Conservation (phyloP, 345 rosid species). For the Arabis hirsuta region DNA sequence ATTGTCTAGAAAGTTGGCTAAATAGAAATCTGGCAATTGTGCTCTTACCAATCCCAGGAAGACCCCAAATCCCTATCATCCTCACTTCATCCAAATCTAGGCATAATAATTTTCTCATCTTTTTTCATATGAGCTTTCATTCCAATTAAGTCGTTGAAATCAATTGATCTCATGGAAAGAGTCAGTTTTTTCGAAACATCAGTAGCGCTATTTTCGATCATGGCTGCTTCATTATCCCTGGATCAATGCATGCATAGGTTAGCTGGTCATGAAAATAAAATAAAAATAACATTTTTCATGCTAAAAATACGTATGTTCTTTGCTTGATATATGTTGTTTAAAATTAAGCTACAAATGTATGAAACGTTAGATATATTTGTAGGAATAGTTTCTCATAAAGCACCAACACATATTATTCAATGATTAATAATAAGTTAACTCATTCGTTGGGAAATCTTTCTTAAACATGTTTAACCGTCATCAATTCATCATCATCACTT, state of each 20-base stretch:
- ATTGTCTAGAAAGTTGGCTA: slow-evolving; percentile 4
- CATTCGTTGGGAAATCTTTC: too few relatives aligned
- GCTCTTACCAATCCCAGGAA: slow-evolving; percentile 30
- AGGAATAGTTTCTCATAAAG: too few relatives aligned
- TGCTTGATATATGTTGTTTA: background rate
- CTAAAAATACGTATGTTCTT: too few relatives aligned
- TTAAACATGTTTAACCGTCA: too few relatives aligned
- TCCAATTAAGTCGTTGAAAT: slow-evolving; percentile 6
- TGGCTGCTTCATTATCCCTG: slow-evolving; percentile 29
- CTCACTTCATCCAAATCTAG: slow-evolving; percentile 24
- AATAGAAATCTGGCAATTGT: slow-evolving; percentile 3
- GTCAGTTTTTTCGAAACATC: slow-evolving; percentile 20
- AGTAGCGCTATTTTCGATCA: slow-evolving; percentile 17
- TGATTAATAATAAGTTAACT: background rate
- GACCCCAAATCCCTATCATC: slow-evolving; percentile 24
- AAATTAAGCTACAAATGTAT: too few relatives aligned
- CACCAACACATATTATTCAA: too few relatives aligned
- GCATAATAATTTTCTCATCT: background rate
- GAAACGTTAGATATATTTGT: too few relatives aligned
- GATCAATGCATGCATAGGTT: background rate
- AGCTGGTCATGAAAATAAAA: background rate
- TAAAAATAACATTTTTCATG: background rate
- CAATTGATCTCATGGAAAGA: slow-evolving; percentile 8
- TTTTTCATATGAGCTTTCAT: slow-evolving; percentile 21
- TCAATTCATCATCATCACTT: too few relatives aligned